Base-by-base conservation (phyloP, 352 stramenopile genomes). In the Phytophthora foliorum region DNA sequence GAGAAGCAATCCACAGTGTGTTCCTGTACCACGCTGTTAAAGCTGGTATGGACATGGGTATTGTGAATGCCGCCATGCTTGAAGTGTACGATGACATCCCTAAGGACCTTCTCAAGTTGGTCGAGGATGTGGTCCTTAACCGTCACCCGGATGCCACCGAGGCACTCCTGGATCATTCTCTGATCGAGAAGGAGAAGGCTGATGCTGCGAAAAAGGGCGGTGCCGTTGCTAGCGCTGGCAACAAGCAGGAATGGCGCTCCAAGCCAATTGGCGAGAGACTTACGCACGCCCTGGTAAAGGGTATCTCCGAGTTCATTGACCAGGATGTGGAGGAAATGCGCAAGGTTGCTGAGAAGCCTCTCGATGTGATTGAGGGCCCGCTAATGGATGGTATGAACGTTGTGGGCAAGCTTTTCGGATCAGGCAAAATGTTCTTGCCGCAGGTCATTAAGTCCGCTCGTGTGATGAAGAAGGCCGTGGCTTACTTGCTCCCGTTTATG, bases 381-480 rank as follows among this genome's bases (percentile, higher is more conserved):
- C 79, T 99, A 3, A 99, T 99, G 97, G 92, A 98, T 62, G 97
- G 97, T 59, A 99, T 99, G 97, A 99, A 99, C 74, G 89, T 99
- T 3, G 96, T 99, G 48, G 97, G 97, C 31, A 91, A 99, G 71
- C 81, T 99, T 8, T 99, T 99, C 74, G 97, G 97, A 32, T 78
- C 93, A 25, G 97, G 97, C 50, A 99, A 99, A 67, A 99, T 99
- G 97, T 99, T 99, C 63, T 82, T 99, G 60, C 97, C 97, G 14
- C 97, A 99, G 83, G 97, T 99, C 29, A 99, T 99, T 72, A 99
- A 99, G 73, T 98, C 91, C 25, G 97, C 97, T 45, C 93, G 97
- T 69, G 97, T 99, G 1, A 99, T 99, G 97, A 99, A 99, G 82
- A 99, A 99, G 74, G 97, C 97, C 44, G 97, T 99, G 21, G 96